Conservation (phyloP, 1,284 basidiomycete genomes). For the Cryptococcus wingfieldii region DNA sequence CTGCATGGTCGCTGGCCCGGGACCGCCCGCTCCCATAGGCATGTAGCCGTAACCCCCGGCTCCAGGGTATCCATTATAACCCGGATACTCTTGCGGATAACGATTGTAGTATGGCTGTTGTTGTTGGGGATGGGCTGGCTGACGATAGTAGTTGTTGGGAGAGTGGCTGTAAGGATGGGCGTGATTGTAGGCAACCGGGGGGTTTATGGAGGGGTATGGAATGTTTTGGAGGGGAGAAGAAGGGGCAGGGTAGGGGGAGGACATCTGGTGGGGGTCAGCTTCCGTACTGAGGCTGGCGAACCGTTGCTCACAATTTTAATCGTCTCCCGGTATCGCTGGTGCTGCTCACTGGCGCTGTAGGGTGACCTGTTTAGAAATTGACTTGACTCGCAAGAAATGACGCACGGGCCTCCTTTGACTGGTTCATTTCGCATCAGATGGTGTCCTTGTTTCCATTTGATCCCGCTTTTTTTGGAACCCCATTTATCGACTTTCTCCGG, state of each 20-base stretch:
- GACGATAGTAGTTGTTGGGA: constrained; percentile 5
- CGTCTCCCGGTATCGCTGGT: background rate
- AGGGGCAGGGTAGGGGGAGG: background rate
- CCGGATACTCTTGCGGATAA: constrained; percentile 2
- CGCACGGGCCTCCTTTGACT: no score
- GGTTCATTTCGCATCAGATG: no score
- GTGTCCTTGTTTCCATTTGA: no score
- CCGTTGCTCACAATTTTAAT: no score
- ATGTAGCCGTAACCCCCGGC: constrained; percentile 7
- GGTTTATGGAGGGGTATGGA: no score
- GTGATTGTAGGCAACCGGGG: background rate
- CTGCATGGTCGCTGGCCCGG: constrained; percentile 44
- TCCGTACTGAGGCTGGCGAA: background rate
- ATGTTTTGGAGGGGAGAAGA: background rate
- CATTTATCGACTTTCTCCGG: no score
- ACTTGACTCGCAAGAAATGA: no score
- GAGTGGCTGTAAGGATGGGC: constrained; percentile 1
- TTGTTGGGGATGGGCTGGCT: constrained; percentile 8
- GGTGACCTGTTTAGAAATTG: no score
- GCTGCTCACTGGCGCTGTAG: background rate
- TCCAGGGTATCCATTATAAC: constrained; percentile 8
- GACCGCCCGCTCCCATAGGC: constrained; percentile 25
- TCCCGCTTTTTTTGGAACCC: no score
- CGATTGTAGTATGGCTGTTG: constrained; percentile 2
- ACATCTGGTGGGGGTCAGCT: no score